Base-by-base conservation (phyloP, 495 filamentous ascomycete species). In the Parathielavia appendiculata region DNA sequence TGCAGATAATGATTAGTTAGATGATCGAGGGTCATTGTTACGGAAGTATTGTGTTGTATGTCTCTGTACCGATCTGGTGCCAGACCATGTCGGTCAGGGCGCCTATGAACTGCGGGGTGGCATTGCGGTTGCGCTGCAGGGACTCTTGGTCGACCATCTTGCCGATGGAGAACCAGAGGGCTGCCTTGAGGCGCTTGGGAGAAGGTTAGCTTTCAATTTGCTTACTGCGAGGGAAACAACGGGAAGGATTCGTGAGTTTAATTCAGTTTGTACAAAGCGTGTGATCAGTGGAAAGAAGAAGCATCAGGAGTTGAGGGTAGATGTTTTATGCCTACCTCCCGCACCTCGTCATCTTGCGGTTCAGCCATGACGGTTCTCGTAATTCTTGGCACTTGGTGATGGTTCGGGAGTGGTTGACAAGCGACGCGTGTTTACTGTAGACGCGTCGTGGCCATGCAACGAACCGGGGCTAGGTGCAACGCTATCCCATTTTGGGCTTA, bases 21-120 rank as follows among this genome's bases (percentile, higher is more conserved):
- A n/a, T 20, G 14, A 5, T 7, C 26, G n/a, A 1, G 48, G 32
- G 48, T 36, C 7, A 10, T 1, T 32, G 22, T 9, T 36, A 46
- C 3, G 1, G 34, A 11, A 45, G 44, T 45, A 44, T 44, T 57
- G 36, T 58, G 34, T 39, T 8, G 45, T 20, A 14, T 23, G 53
- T 12, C 12, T 41, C 40, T 71, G 63, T 80, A 90, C 90, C 89
- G 57, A 96, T 88, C 63, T 98, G 93, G 13, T 83, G 76, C 87
- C 88, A 97, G 26, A 92, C 87, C 77, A 97, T 79, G 74, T 97
- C 92, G 0, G 89, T 95, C 68, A 97, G 72, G 0, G 90, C 90
- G 11, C 84, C 92, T 64, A 96, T 97, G 73, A 97, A 98, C 67
- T 97, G 92, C 8, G 91, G 92, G 1, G 91, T 97, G 2, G 92